A percentile compares a stretch with the other conserved stretches of the same genome.
These are phyloP conservation scores for Aspergillus latus DNA, from an alignment of 2,329 filamentous ascomycete genomes.

Conservation along the genomic window DNA sequence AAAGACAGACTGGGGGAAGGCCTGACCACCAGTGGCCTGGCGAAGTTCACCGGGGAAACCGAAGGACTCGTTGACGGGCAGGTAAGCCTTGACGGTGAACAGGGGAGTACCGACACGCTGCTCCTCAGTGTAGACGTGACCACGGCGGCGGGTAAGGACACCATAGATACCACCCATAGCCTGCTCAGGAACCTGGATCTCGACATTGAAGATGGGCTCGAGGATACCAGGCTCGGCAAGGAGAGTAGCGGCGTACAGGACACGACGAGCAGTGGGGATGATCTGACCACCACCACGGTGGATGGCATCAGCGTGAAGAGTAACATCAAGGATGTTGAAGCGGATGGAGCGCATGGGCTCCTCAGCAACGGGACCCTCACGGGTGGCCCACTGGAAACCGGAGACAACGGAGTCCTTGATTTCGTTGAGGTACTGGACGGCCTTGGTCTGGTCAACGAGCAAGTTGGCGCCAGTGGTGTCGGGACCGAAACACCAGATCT, in stretches of 20 bases:
- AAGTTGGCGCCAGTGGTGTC: conserved; percentile 98
- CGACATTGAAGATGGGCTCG: conserved; percentile 98
- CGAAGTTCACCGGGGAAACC: conserved; percentile 98
- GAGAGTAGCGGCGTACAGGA: conserved; percentile 88
- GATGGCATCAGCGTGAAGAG: conserved; percentile 98
- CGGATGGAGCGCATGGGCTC: conserved; percentile 96
- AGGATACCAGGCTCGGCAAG: conserved; percentile 87
- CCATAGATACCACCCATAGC: conserved; percentile 99
- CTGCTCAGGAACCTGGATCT: conserved; percentile 97
- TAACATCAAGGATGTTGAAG: conserved; percentile 99
- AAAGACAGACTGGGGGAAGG: conserved; percentile 98
- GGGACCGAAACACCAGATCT: conserved; percentile 99
- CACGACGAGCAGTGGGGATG: conserved; percentile 97
- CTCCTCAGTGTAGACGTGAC: conserved; percentile 98
- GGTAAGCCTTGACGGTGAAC: conserved; percentile 98
- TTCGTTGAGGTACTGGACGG: conserved; percentile 99
- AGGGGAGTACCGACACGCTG: conserved; percentile 98
- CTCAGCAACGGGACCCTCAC: conserved; percentile 95
- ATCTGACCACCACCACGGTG: conserved; percentile 99
- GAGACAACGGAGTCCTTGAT: conserved; percentile 99
- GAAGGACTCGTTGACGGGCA: conserved; percentile 96
- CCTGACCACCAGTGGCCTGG: conserved; percentile 89
- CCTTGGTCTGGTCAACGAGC: conserved; percentile 99
- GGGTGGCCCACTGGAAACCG: conserved; percentile 99
- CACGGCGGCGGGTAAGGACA: conserved; percentile 95